Conservation (phyloP, 768 basidiomycete genomes). For the Paxillus rubicundulus region DNA sequence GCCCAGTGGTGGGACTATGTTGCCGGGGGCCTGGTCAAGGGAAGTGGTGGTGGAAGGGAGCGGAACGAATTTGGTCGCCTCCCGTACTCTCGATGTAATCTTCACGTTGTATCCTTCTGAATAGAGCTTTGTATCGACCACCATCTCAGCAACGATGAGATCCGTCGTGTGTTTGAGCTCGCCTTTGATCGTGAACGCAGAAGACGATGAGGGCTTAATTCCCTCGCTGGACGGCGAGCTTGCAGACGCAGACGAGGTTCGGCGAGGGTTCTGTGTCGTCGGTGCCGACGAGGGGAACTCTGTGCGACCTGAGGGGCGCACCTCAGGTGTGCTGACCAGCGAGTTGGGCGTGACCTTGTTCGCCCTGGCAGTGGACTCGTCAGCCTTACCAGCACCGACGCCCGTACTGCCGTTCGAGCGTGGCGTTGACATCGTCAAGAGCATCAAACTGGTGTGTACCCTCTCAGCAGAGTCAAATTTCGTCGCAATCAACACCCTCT, state of each 20-base stretch:
- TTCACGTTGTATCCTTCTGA: constrained; percentile 67
- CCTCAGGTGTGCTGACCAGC: constrained; percentile 14
- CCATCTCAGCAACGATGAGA: constrained; percentile 72
- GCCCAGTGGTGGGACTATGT: background rate
- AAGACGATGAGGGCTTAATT: constrained; percentile 37
- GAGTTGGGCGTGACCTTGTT: constrained; percentile 37
- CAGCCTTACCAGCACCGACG: constrained; percentile 17
- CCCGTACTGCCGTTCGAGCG: constrained; percentile 6
- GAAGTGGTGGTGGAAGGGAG: constrained; percentile 22
- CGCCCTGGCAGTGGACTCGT: constrained; percentile 41
- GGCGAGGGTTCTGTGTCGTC: constrained; percentile 12
- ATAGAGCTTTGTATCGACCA: constrained; percentile 80
- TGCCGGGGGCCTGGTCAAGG: constrained; percentile 6
- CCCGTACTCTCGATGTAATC: constrained; percentile 44
- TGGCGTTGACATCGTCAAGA: constrained; percentile 37
- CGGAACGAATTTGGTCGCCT: constrained; percentile 36
- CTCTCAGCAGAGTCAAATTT: constrained; percentile 49
- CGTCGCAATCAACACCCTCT: constrained; percentile 54
- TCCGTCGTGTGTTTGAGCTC: constrained; percentile 64
- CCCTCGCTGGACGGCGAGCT: constrained; percentile 36
- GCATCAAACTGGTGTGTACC: constrained; percentile 49
- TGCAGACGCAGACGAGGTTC: constrained; percentile 23
- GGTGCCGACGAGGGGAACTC: constrained; percentile 26
- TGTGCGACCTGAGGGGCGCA: constrained; percentile 5
- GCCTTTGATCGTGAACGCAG: constrained; percentile 61